Evolutionary conservation across 2,329 filamentous ascomycete genomes (phyloP), one percentile per base, ranked within the genome.

Genomic region (Phoma sp.): DNA sequence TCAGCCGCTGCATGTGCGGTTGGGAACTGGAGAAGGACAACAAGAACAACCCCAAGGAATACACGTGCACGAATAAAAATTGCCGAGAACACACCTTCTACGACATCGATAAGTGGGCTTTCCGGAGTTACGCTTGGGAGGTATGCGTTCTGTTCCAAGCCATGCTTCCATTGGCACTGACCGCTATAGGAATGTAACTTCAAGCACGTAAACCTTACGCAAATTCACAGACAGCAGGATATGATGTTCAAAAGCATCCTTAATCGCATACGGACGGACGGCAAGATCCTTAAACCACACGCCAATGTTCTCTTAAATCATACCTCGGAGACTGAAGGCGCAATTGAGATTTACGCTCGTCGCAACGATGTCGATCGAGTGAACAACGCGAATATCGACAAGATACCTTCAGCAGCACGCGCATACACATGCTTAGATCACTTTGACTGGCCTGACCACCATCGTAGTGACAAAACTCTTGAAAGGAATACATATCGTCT

Each of bases 71-170:
- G 39, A 66, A 69, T 28, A 62, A 20, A 7, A 40, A 42, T 6
- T 64, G 64, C 25, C 36, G 39, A 5, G 76, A 80, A 42, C 71
- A 75, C 0, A 29, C 30, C 9, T 84, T 76, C 48, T 52, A 62
- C 4, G 79, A 84, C 20, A 70, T 67, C 12, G 80, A 87, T 9
- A 85, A 84, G 60, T 88, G 84, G 82, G 85, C 85, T 0, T 88
- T 88, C 59, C 74, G 77, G 15, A 85, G 83, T 58, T 51, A 69
- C 2, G 80, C 79, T 0, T 89, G 86, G 86, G 54, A 73, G 11
- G 72, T 65, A 59, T 5, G 51, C 29, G 30, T 20, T 3, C 28
- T n/a, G 17, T 17, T 15, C 12, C 4, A 5, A 5, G 7, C 30
- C 15, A 6, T 3, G 11, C 12, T 7, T 6, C 12, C 11, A n/a